phyloP scores from a whole-genome alignment of 306 rosid species.

The Acmispon strigosus region DNA sequence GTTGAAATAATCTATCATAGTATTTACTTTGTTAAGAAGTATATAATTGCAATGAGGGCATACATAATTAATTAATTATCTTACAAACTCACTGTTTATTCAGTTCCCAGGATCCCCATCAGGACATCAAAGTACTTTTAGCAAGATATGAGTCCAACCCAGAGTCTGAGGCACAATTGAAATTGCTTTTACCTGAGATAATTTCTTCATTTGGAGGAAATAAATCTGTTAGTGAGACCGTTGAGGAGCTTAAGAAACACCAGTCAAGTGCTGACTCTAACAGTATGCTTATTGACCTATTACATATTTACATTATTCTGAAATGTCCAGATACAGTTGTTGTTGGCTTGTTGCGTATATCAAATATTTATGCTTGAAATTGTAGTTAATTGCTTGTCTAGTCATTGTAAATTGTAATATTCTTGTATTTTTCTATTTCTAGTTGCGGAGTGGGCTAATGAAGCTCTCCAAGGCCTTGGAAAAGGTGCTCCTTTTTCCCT shows the following conservation, averaged over 20 bases:
- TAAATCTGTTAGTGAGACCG: constrained; percentile 61
- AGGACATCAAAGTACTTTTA: constrained; percentile 61
- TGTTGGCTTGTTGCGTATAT: neutral
- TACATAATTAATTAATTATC: neutral
- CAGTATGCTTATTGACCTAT: constrained; percentile 43
- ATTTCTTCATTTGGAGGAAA: constrained; percentile 53
- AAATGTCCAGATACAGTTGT: neutral
- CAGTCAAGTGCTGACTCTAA: constrained; percentile 59
- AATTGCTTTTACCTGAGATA: constrained; percentile 70
- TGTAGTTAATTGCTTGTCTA: neutral
- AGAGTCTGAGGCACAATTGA: constrained; percentile 62
- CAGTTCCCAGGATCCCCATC: constrained; percentile 85
- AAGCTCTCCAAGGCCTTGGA: constrained; percentile 85
- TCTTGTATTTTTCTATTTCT: constrained; percentile 17
- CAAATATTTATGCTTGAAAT: neutral
- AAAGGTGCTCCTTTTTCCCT: constrained; percentile 98
- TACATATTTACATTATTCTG: neutral
- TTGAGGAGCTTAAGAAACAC: constrained; percentile 61
- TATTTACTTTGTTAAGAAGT: neutral
- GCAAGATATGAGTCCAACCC: constrained; percentile 68
- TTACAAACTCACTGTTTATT: constrained; percentile 24
- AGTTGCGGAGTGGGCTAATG: constrained; percentile 93
- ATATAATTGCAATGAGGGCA: neutral
- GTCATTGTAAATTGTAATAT: neutral
- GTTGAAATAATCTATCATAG: constrained; percentile 4